Evolutionary conservation across 2,329 filamentous ascomycete species (phyloP), one percentile per base, ranked within the genome.

Genomic region (Zymoseptoria passerinii): DNA sequence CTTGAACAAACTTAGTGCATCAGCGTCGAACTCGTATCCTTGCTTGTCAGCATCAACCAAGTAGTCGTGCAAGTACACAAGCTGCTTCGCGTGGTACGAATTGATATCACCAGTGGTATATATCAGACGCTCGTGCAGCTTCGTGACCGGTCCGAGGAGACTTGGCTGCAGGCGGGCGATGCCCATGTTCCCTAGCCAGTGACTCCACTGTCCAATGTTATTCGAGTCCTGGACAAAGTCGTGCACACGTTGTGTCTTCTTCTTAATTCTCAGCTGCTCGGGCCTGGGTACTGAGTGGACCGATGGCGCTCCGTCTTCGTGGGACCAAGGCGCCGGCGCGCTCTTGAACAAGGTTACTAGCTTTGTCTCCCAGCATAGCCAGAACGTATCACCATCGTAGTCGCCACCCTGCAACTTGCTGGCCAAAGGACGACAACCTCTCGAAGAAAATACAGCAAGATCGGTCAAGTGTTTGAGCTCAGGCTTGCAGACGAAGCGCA

Each of bases 331-430:
- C 73, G 73, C 70, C 56, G 78, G 74, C 0, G 83, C 82, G 58
- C 88, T 90, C 4, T 67, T 63, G 64, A 92, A 92, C n/a, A 83
- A 83, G 4, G 75, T 65, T 0, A 89, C 86, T 2, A 94, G 79
- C 0, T 74, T 72, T 0, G 77, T 74, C 28, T 92, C 87, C 86
- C 87, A 92, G 66, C 86, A 90, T 0, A 90, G 74, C 87, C 88
- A 92, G 4, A 88, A 79, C 10, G 76, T 80, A 61, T 94, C 89
- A 0, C 89, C 89, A 63, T 92, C 89, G 61, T 91, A 92, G 66
- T 92, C 89, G 0, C 89, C 89, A 0, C 89, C 89, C 1, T 88
- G 89, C 0, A 92, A 76, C 65, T 86, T 85, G 8, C 83, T 81
- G 0, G 88, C 89, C 0, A 91, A 77, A 0, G 88, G 82, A 0